Conservation (phyloP, 768 basidiomycete species). For the Terana coerulea region DNA sequence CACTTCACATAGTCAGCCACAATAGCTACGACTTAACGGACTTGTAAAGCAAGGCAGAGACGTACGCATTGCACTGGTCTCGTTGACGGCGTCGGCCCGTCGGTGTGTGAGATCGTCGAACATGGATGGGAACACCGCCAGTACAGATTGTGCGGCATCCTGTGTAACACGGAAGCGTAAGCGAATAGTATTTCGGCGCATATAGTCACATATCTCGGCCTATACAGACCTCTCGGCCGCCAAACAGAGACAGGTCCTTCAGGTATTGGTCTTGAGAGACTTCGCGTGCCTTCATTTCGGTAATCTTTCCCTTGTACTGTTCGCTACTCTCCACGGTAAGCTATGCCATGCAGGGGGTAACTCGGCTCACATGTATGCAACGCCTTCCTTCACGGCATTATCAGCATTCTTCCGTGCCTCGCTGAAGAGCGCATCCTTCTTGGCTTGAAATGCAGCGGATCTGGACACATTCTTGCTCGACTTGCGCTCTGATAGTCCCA, state of each 20-base stretch:
- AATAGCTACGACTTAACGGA: neutral
- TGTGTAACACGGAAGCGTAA: neutral
- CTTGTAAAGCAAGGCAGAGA: neutral
- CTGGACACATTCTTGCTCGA: constrained; percentile 18
- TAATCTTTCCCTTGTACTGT: constrained; percentile 19
- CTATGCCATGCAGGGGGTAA: neutral
- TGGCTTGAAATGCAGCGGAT: constrained; percentile 19
- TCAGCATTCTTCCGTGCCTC: constrained; percentile 21
- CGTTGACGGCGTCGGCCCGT: constrained; percentile 28
- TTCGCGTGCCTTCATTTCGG: constrained; percentile 22
- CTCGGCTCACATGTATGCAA: constrained; percentile 18
- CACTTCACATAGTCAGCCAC: constrained; percentile 19
- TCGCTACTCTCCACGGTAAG: no score
- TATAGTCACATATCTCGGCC: neutral
- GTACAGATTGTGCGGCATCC: constrained; percentile 17
- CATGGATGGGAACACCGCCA: constrained; percentile 21
- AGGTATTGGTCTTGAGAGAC: constrained; percentile 16
- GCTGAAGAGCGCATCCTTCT: constrained; percentile 21
- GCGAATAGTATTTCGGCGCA: neutral
- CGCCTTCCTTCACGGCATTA: constrained; percentile 16
- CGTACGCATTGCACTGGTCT: constrained; percentile 32
- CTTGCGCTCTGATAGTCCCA: constrained; percentile 28
- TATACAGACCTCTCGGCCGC: constrained; percentile 18
- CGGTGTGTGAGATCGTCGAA: constrained; percentile 31
- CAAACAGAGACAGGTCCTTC: constrained; percentile 13